Percentiles rank a stretch among this genome's conserved stretches.
Conservation (phyloP, 2,329 filamentous ascomycete species). For the Ambrosiella beaveri region DNA sequence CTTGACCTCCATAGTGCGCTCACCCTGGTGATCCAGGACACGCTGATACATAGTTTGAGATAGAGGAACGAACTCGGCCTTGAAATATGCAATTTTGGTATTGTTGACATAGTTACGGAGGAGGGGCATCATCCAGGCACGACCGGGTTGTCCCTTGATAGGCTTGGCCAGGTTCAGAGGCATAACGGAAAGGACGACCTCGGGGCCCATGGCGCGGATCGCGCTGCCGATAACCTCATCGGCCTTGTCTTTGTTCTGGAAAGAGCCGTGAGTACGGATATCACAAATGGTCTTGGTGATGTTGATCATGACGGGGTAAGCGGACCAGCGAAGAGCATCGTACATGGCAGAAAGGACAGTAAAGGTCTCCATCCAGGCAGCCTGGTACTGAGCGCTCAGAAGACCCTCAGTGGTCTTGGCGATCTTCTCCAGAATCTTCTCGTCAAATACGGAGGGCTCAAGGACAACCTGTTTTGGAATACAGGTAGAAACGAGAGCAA, state of each 20-base stretch:
- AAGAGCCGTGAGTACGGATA: conserved; percentile 71
- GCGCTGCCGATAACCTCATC: conserved; percentile 80
- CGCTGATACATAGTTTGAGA: conserved; percentile 82
- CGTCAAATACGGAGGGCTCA: conserved; percentile 81
- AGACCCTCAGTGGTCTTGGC: conserved; percentile 56
- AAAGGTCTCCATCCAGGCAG: conserved; percentile 89
- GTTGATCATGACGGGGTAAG: conserved; percentile 58
- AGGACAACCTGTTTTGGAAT: conserved; percentile 68
- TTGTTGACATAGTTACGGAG: conserved; percentile 82
- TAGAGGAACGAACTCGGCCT: conserved; percentile 67
- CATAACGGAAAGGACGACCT: conserved; percentile 62
- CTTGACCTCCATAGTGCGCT: conserved; percentile 92
- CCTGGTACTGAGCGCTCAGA: conserved; percentile 78
- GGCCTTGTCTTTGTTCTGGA: conserved; percentile 85
- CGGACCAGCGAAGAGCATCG: conserved; percentile 68
- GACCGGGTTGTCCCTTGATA: conserved; percentile 58
- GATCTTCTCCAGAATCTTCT: conserved; percentile 72
- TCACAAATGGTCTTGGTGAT: conserved; percentile 70
- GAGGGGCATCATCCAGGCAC: conserved; percentile 88
- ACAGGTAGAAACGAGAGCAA: conserved; percentile 84
- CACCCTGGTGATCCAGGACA: conserved; percentile 62
- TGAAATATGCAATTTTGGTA: conserved; percentile 73
- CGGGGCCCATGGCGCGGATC: conserved; percentile 76
- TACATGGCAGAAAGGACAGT: conserved; percentile 76
- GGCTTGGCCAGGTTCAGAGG: conserved; percentile 74